phyloP scores from a whole-genome alignment of 495 filamentous ascomycete species.

The Xylaria flabelliformis region DNA sequence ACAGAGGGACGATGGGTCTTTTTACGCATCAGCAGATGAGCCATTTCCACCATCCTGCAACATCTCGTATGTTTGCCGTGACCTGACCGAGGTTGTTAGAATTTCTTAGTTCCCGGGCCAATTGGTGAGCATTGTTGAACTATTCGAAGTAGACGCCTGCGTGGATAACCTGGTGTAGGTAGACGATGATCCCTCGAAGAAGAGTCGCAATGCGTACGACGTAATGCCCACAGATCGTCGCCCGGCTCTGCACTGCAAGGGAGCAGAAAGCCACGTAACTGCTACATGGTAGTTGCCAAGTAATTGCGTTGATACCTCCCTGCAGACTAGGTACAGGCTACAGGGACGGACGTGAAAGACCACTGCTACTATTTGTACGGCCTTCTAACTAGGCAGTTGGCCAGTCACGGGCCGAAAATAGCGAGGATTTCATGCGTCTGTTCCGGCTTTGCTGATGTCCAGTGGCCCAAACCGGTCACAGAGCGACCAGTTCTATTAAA shows the following conservation, averaged over 20 bases:
- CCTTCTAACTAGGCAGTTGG: not conserved
- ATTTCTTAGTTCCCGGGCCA: not conserved
- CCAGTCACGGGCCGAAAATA: slow-evolving; percentile 9
- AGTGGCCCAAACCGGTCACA: not conserved
- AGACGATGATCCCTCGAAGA: slow-evolving; percentile 5
- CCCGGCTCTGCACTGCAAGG: not conserved
- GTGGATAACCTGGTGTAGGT: not conserved
- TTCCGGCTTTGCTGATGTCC: not conserved
- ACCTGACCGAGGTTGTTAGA: not conserved
- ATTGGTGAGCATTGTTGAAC: not conserved
- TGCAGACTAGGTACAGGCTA: too few species aligned
- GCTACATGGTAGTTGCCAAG: not conserved
- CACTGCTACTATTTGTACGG: not conserved
- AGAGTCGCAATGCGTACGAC: slow-evolving; percentile 10
- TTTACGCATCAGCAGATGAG: slow-evolving; percentile 8
- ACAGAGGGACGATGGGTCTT: slow-evolving; percentile 1
- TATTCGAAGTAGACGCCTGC: not conserved
- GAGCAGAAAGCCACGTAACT: slow-evolving; percentile 8
- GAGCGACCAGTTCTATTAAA: not conserved
- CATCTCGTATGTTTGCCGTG: slow-evolving; percentile 3
- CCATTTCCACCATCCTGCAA: not conserved
- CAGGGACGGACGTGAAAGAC: not conserved
- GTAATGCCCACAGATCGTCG: not conserved
- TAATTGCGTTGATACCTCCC: too few species aligned
- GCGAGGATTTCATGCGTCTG: slow-evolving; percentile 7